These are phyloP conservation scores for Aspergillus kassunensis DNA, from an alignment of 495 filamentous ascomycete species.

Conservation along the genomic window DNA sequence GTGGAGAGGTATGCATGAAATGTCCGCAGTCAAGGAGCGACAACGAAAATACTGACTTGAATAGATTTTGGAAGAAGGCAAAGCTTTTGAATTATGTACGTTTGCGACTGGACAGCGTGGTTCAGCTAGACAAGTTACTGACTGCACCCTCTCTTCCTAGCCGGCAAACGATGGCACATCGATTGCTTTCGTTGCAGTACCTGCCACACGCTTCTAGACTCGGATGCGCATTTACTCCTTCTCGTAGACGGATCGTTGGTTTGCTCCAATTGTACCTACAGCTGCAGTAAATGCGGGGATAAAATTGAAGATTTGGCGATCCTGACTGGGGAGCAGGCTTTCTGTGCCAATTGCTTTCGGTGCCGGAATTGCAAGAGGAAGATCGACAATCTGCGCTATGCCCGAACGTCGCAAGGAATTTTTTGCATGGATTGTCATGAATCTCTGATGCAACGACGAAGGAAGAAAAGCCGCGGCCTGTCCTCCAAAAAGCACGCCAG, in stretches of 20 bases:
- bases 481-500: slow-evolving; percentile 49
- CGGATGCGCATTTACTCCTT: slow-evolving; percentile 94
- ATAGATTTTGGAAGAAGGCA: slow-evolving; percentile 95
- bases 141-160: slow-evolving; percentile 43
- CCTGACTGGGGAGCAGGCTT: slow-evolving; percentile 97
- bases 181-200: slow-evolving; percentile 99
- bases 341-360: slow-evolving; percentile 94
- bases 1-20: slow-evolving; percentile 73
- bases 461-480: slow-evolving; percentile 74
- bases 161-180: slow-evolving; percentile 98
- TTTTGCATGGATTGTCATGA: slow-evolving; percentile 99
- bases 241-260: slow-evolving; percentile 97
- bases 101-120: slow-evolving; percentile 20
- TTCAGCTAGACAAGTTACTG: slow-evolving; percentile 1
- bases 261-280: slow-evolving; percentile 99
- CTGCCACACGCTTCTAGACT: slow-evolving; percentile 92
- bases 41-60: slow-evolving; percentile 13
- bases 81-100: slow-evolving; percentile 96
- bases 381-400: slow-evolving; percentile 98
- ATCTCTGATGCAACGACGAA: slow-evolving; percentile 90
- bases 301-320: slow-evolving; percentile 99
- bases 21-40: not conserved
- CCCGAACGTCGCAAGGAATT: slow-evolving; percentile 94
- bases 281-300: slow-evolving; percentile 92
- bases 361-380: slow-evolving; percentile 98